phyloP scores from a whole-genome alignment of 192 early-diverging fungal species.

The Pecoramyces ruminantium region DNA sequence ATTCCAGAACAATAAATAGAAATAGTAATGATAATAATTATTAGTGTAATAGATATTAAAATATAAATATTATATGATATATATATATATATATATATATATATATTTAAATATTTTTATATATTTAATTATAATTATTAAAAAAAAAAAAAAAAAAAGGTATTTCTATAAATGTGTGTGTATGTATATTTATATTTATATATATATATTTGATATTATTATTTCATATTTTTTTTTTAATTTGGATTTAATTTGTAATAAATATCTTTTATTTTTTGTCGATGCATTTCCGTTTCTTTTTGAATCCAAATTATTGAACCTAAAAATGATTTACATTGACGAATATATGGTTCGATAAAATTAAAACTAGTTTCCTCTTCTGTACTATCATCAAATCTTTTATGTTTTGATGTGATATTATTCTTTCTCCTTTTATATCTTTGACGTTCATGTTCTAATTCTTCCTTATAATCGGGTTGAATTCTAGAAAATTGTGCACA shows the following conservation, averaged over 20 bases:
- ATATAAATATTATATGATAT: too few relatives aligned
- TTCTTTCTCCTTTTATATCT: neutral
- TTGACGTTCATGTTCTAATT: neutral
- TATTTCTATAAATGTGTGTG: too few relatives aligned
- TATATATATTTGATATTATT: too few relatives aligned
- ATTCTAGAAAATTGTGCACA: neutral
- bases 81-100: too few relatives aligned
- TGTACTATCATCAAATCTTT: neutral
- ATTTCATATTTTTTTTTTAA: too few relatives aligned
- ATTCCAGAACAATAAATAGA: too few relatives aligned
- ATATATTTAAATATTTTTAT: too few relatives aligned
- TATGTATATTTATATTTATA: too few relatives aligned
- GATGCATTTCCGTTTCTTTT: neutral
- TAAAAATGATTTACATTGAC: neutral
- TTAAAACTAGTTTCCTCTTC: neutral
- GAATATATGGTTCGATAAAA: neutral
- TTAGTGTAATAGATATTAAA: too few relatives aligned
- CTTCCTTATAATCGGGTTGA: neutral
- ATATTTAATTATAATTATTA: too few relatives aligned
- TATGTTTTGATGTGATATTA: neutral
- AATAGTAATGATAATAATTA: too few relatives aligned
- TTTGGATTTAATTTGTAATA: neutral
- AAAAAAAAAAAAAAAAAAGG: too few relatives aligned
- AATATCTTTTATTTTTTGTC: neutral
- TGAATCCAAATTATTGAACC: neutral